These are phyloP conservation scores for Solanum hybrid DNA, from an alignment of 305 asterid species.

Conservation along the genomic window DNA sequence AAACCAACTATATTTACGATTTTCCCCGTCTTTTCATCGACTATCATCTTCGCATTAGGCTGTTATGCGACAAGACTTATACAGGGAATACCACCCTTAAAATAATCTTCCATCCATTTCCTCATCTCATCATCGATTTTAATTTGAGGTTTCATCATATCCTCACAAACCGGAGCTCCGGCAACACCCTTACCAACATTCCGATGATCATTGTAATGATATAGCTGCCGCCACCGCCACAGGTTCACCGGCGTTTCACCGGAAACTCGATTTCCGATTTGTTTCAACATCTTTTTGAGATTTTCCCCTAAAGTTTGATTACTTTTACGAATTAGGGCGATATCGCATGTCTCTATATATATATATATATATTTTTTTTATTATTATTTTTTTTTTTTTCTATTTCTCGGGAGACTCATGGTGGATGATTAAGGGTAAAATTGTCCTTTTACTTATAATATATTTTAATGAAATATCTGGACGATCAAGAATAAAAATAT, in stretches of 20 bases:
- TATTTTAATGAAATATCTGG: too few relatives aligned
- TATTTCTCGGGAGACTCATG: too few relatives aligned
- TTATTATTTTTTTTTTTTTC: fast-evolving
- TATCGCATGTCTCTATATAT: not conserved
- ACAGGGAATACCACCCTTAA: not conserved
- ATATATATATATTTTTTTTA: too few relatives aligned
- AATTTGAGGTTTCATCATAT: not conserved
- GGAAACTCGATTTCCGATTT: not conserved
- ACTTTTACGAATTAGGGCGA: not conserved
- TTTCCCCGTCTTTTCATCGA: not conserved
- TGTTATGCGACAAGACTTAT: not conserved
- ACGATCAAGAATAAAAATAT: too few relatives aligned
- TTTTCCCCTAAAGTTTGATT: not conserved
- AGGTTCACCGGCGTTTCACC: not conserved
- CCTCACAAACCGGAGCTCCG: not conserved
- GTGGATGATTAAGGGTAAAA: too few relatives aligned
- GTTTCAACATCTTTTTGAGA: not conserved
- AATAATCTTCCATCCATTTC: not conserved
- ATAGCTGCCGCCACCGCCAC: not conserved
- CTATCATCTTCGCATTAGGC: not conserved
- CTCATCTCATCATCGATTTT: not conserved
- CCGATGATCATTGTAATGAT: not conserved
- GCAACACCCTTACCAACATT: not conserved
- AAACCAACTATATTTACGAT: not conserved
- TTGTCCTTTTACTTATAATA: too few relatives aligned